Base-by-base conservation (phyloP, 139 green algal species). In the Picochlorum sp. region DNA sequence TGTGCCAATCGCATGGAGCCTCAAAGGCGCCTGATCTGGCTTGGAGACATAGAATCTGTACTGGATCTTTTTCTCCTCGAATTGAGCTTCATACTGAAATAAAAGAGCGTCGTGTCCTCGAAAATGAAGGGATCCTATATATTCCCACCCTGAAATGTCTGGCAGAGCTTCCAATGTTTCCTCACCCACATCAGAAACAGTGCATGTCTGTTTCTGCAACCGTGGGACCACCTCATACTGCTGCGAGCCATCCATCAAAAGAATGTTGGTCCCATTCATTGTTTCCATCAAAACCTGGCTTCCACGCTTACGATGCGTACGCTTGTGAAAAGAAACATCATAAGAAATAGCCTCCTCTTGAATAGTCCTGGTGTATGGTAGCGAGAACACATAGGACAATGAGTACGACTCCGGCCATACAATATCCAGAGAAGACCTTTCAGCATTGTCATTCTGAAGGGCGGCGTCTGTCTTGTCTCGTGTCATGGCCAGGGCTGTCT, bases 1-100 rank as follows among this genome's bases (percentile, higher is more conserved):
- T 20, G 68, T 74, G 5, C 76, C 76, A 49, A 69, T 67, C 68
- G 81, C 77, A 66, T 78, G 61, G 56, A 83, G 68, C 9, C 72
- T 65, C 18, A 75, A 26, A 9, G 76, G 76, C 15, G 14, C 14
- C 3, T 63, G 63, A 44, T 67, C 56, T 38, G 28, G 37, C 6
- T 26, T 16, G 15, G 41, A 54, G 21, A 56, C 37, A 34, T 74
- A 72, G 5, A 76, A 77, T 13, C 55, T 57, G 57, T 81, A 81
- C 13, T 70, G 26, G 3, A 68, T 64, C 1, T 47, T 20, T 65
- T 81, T 83, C 18, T 14, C 37, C 14, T 65, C 68, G 37, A 76
- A 65, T 9, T 57, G 37, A 7, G 14, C 21, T 44, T 55, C 14
- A 30, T 69, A 63, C 11, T 69, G 62, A 23, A 20, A 63, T 28